Evolutionary conservation across 805 yeast species (phyloP), one percentile per base, ranked within the genome.

Genomic region (Phaffomyces opuntiae): DNA sequence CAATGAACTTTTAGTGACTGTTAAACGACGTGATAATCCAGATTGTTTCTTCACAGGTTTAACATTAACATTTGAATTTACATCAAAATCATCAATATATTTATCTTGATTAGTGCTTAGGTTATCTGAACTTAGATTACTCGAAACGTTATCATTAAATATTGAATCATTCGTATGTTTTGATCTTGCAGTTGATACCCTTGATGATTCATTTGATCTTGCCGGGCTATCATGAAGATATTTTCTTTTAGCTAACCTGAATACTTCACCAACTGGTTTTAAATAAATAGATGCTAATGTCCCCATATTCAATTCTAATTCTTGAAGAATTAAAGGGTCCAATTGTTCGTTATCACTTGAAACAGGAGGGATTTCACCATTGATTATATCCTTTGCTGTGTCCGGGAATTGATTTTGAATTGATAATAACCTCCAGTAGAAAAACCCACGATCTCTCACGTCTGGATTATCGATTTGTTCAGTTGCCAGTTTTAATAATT

Each of bases 381-480:
- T 71, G 12, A 89, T 72, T n/a, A 90, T 72, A 21, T 70, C 72
- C 43, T 66, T 63, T 4, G 79, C 68, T 3, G 70, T 65, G 17
- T 69, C 69, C 7, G 66, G 64, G 36, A 61, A 64, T 7, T 60
- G 66, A 34, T 70, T 70, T 40, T 68, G 70, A 7, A 72, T 49
- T 1, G 93, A 78, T 7, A 90, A 64, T 27, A 90, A 64, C 47
- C 96, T 72, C 93, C 95, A 84, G 65, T 91, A 90, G 65, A 87
- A 80, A 57, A 71, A 83, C 0, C 91, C 96, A 36, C 96, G 67
- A 52, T 87, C 95, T 49, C 97, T 73, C 11, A 89, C 64, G 64
- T 91, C 98, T 0, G 96, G 96, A 54, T 87, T 82, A 50, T 81
- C 81, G 2, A 73, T 68, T 12, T 80, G 84, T 53, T 87, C 93